Conservation (phyloP, 108 stramenopile species). For the Cyclotella kingstonii region DNA sequence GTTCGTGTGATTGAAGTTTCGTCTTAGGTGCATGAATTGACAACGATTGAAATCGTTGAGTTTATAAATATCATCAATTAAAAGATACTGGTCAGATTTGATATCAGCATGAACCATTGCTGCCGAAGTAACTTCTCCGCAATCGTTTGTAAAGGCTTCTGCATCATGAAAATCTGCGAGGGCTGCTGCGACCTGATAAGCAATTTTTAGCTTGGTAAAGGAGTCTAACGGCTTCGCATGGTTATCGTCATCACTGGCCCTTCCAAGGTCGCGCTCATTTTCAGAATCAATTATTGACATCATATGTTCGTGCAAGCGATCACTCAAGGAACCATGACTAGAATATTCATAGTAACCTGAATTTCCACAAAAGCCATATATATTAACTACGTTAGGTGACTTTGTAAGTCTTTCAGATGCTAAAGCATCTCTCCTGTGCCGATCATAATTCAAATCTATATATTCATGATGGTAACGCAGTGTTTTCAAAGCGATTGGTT, state of each 20-base stretch:
- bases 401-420: slow-evolving; percentile 11
- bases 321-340: slow-evolving; percentile 40
- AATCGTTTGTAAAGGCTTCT: neutral
- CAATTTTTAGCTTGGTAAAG: slow-evolving; percentile 7
- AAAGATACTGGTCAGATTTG: slow-evolving; percentile 45
- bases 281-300: slow-evolving; percentile 3
- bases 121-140: slow-evolving; percentile 16
- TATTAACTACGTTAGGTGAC: slow-evolving; percentile 7
- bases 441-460: slow-evolving; percentile 52
- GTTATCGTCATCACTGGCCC: neutral
- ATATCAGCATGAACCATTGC: slow-evolving; percentile 74
- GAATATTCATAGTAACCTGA: slow-evolving; percentile 56
- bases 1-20: slow-evolving; percentile 10
- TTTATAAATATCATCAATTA: slow-evolving; percentile 45
- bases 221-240: neutral
- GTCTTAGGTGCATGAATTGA: slow-evolving; percentile 57
- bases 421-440: slow-evolving; percentile 48
- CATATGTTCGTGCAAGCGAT: slow-evolving; percentile 1
- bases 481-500: slow-evolving; percentile 51
- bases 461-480: slow-evolving; percentile 50
- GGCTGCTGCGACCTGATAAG: slow-evolving; percentile 9
- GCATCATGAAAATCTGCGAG: slow-evolving; percentile 17
- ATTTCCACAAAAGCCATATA: slow-evolving; percentile 19
- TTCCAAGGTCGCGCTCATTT: neutral
- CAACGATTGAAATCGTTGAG: slow-evolving; percentile 78